phyloP scores from a whole-genome alignment of 768 basidiomycete genomes.

The Trametes meyenii region DNA sequence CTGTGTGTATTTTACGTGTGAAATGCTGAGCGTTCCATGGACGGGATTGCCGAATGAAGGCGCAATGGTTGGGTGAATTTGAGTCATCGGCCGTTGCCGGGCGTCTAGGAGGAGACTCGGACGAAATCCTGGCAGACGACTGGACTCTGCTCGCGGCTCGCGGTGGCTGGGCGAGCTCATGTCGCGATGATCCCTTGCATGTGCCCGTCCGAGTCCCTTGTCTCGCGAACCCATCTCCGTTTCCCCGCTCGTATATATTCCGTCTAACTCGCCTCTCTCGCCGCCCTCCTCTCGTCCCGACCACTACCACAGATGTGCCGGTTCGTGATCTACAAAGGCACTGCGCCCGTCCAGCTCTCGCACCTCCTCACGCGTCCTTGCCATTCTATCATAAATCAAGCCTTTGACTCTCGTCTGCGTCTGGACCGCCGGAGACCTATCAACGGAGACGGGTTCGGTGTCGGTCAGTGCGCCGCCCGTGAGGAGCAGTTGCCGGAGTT shows the following conservation, averaged over 20 bases:
- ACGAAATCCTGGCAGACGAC: constrained; percentile 3
- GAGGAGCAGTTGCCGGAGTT: neutral
- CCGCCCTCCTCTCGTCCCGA: constrained; percentile 3
- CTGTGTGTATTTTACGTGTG: constrained; percentile 20
- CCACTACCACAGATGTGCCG: constrained; percentile 64
- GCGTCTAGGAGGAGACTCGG: neutral
- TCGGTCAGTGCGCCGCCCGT: constrained; percentile 55
- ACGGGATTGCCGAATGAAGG: constrained; percentile 1
- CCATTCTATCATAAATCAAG: constrained; percentile 97
- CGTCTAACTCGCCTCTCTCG: neutral
- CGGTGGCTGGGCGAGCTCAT: constrained; percentile 10
- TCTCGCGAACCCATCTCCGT: neutral
- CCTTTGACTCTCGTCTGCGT: constrained; percentile 90
- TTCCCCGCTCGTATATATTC: constrained; percentile 10
- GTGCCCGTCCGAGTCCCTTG: neutral
- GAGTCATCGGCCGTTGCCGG: constrained; percentile 23
- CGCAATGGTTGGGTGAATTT: constrained; percentile 13
- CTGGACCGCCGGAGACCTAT: constrained; percentile 82
- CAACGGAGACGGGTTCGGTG: constrained; percentile 96
- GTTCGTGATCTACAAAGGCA: constrained; percentile 95
- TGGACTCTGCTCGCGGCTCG: too few species aligned
- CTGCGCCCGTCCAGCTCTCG: constrained; percentile 87
- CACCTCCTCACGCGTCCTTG: constrained; percentile 94
- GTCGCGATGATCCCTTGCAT: constrained; percentile 18
- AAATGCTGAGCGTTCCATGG: constrained; percentile 1